Evolutionary conservation across 805 yeast genomes (phyloP).

Genomic region (Hyphopichia homilentoma): DNA sequence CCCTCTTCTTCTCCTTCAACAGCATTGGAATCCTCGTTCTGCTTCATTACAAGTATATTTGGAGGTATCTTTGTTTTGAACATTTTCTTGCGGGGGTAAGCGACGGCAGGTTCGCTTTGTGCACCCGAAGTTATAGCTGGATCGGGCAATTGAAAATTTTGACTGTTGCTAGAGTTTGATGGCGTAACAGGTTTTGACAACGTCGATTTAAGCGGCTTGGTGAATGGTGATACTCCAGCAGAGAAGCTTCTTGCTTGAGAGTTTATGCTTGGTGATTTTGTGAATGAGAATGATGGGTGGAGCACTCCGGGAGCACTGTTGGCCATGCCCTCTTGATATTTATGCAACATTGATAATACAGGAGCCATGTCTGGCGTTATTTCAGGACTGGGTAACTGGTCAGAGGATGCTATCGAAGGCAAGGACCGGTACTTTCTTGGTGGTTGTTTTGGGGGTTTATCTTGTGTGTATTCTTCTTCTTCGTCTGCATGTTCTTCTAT

Average conservation of each 20-base stretch:
- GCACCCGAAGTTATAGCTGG: conserved; percentile 24
- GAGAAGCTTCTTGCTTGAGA: too few species aligned
- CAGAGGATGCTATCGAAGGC: conserved; percentile 6
- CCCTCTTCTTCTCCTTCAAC: conserved; percentile 12
- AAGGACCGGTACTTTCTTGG: too few species aligned
- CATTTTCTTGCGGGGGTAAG: conserved; percentile 23
- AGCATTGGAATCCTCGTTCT: not conserved
- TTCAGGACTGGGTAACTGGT: conserved; percentile 34
- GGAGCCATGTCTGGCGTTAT: conserved; percentile 37
- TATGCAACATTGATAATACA: conserved; percentile 24
- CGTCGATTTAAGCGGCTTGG: conserved; percentile 21
- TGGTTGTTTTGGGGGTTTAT: too few species aligned
- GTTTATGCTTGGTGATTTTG: too few species aligned
- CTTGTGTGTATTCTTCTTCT: conserved; percentile 6
- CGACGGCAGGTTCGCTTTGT: not conserved
- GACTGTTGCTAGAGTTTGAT: conserved; percentile 1
- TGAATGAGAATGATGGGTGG: too few species aligned
- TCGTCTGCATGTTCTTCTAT: conserved; percentile 1
- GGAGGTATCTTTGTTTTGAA: conserved; percentile 29
- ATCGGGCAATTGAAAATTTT: conserved; percentile 34
- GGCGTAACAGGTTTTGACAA: too few species aligned
- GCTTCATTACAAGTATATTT: conserved; percentile 15
- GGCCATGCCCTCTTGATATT: too few species aligned
- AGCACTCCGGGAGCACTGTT: too few species aligned
- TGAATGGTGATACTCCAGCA: conserved; percentile 18